Evolutionary conservation across 169 alveolate genomes (phyloP).

Genomic region (Plasmodium adleri): DNA sequence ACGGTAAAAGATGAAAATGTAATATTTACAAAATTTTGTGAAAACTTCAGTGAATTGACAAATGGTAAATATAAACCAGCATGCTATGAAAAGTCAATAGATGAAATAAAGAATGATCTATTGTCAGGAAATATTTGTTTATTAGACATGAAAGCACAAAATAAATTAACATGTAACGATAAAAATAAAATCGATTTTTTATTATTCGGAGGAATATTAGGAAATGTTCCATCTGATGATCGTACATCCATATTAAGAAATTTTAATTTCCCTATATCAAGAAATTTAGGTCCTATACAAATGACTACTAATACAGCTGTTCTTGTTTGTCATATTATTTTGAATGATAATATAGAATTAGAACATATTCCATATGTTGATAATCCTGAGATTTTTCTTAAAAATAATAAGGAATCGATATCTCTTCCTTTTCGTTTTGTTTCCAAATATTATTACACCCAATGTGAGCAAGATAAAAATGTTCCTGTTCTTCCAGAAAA

Average conservation of each 20-base stretch:
- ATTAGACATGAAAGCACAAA: conserved; percentile 60
- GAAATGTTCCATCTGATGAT: conserved; percentile 81
- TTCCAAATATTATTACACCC: conserved; percentile 72
- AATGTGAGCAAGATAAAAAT: conserved; percentile 49
- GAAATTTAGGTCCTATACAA: conserved; percentile 77
- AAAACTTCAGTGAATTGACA: conserved; percentile 45
- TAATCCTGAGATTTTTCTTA: conserved; percentile 38
- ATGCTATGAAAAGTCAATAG: conserved; percentile 42
- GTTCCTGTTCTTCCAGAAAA: conserved; percentile 43
- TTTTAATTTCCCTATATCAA: conserved; percentile 33
- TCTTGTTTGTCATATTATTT: conserved; percentile 75
- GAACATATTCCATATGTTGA: conserved; percentile 66
- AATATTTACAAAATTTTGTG: conserved; percentile 69
- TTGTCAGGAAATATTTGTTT: conserved; percentile 40
- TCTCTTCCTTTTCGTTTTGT: conserved; percentile 80
- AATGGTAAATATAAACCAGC: conserved; percentile 17
- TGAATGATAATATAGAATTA: conserved; percentile 38
- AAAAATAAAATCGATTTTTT: conserved; percentile 32
- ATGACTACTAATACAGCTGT: conserved; percentile 82
- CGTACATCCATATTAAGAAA: conserved; percentile 78
- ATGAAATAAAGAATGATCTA: conserved; percentile 41
- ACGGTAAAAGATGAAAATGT: conserved; percentile 54
- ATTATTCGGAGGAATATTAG: conserved; percentile 65
- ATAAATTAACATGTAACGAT: conserved; percentile 43
- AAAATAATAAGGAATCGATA: conserved; percentile 52